Base-by-base conservation (phyloP, 2,329 filamentous ascomycete species). In the Chaetomiaceae sp. region DNA sequence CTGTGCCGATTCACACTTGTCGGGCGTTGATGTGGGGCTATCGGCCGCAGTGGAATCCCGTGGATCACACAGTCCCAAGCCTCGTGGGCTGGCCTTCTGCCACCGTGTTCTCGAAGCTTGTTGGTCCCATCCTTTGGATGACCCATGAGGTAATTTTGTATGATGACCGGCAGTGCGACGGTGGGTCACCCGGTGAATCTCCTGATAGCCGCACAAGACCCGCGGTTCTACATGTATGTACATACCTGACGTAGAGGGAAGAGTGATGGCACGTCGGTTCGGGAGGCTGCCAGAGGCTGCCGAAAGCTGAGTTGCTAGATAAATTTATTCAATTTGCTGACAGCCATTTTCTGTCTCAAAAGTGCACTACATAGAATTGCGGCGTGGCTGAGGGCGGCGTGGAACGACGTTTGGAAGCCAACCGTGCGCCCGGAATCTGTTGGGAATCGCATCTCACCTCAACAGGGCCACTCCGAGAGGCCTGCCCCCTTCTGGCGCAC, bases 371-470 rank as follows among this genome's bases (percentile, higher is more conserved):
- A n/a, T n/a, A n/a, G n/a, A 23, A 2, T 29, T 36, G 46, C 34
- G 34, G 41, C 46, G 43, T 36, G 30, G 23, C 42, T 54, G 57
- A 59, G 47, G 53, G 54, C 43, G 57, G 57, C 57, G 46, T 44
- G 48, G 50, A 18, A 33, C 34, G 40, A 21, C 32, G 6, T 32
- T 13, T 36, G 18, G n/a, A 33, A 21, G n/a, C n/a, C n/a, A n/a
- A 30, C 21, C 16, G 9, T 21, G 16, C 43, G 29, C 41, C 34
- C 32, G 21, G 33, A 27, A 47, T 37, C 33, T 51, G 44, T 52
- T 51, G 54, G 48, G 20, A 14, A 25, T 51, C 51, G 32, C 44
- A 52, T 52, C 45, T 55, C 46, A 51, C 44, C 21, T 40, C 20
- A 38, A 41, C 53, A 38, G 55, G 49, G 52, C 58, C 57, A 23